Evolutionary conservation across 805 yeast species (phyloP).

Genomic region (Ogataea paradorogensis): DNA sequence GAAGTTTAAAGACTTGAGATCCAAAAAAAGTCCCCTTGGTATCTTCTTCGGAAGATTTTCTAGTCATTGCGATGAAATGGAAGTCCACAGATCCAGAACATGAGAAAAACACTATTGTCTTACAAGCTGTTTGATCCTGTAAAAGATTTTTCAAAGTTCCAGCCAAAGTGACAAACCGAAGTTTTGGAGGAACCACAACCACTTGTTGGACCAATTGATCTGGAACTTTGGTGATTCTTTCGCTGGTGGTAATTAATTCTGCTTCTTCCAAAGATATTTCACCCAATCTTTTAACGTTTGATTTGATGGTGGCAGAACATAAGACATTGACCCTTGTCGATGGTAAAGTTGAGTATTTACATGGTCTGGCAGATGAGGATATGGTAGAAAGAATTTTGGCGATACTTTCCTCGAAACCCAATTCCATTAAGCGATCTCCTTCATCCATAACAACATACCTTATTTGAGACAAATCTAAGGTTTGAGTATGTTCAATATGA

Average conservation of each 20-base stretch:
- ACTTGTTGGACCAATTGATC: constrained; percentile 83
- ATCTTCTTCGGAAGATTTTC: constrained; percentile 29
- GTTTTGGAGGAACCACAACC: constrained; percentile 87
- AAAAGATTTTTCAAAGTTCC: constrained; percentile 57
- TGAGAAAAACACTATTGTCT: constrained; percentile 82
- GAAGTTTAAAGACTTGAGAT: constrained; percentile 61
- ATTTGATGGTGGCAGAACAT: constrained; percentile 93
- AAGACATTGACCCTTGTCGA: constrained; percentile 67
- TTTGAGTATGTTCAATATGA: constrained; percentile 85
- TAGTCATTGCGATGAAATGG: constrained; percentile 73
- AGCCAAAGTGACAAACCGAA: constrained; percentile 78
- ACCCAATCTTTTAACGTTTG: constrained; percentile 76
- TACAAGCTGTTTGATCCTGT: constrained; percentile 31
- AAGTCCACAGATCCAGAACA: constrained; percentile 97
- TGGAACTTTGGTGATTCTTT: constrained; percentile 58
- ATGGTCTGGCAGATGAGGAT: constrained; percentile 34
- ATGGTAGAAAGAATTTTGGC: constrained; percentile 66
- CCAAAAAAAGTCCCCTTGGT: constrained; percentile 34
- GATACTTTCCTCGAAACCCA: constrained; percentile 94
- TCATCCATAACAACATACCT: constrained; percentile 93
- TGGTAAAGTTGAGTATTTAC: constrained; percentile 60
- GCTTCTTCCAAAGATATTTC: constrained; percentile 73
- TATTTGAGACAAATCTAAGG: constrained; percentile 67
- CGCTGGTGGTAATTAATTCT: constrained; percentile 52
- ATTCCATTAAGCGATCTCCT: constrained; percentile 93